Base-by-base conservation (phyloP, 2,329 filamentous ascomycete genomes). In the Monosporascus cannonballus region DNA sequence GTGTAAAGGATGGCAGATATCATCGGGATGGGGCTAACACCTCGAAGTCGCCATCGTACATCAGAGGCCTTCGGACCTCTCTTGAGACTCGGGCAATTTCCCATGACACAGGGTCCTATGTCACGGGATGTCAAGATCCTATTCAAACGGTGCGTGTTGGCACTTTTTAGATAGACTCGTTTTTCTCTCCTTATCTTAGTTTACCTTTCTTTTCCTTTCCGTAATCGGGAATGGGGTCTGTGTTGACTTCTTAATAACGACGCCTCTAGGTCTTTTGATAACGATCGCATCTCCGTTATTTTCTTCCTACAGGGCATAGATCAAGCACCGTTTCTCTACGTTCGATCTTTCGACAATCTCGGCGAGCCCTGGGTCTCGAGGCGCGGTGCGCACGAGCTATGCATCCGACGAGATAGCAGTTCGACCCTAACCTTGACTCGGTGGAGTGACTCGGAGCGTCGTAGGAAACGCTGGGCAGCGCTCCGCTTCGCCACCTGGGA, bases 401-500 rank as follows among this genome's bases (percentile, higher is more conserved):
- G 73, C 50, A 74, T 84, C 42, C 64, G 70, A 17, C 74, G 81
- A 36, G 74, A 76, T 24, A 73, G 72, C 5, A 73, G 72, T 24
- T 74, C 73, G 1, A 54, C 56, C 0, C 67, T 85, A 9, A 68
- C 75, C 34, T 70, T 85, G 45, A 75, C 74, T 46, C 71, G 77
- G 49, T 84, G 80, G 78, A 80, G 76, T 59, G 56, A 61, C 0
- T 64, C 64, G 0, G 72, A 73, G 42, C 63, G 67, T 9, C 67
- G 71, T 39, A 64, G 72, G 51, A 83, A 77, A 58, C 61, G 72
- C 1, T 85, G 82, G 82, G 77, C 78, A 1, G 72, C 68, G 4
- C 64, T 85, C 6, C 77, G 72, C 53, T 85, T 85, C 55, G 66
- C 77, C 52, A 83, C 79, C 1, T 85, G 79, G 79, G 82, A 85